Evolutionary conservation across 495 filamentous ascomycete species (phyloP).

Genomic region (Penicillium desertorum): DNA sequence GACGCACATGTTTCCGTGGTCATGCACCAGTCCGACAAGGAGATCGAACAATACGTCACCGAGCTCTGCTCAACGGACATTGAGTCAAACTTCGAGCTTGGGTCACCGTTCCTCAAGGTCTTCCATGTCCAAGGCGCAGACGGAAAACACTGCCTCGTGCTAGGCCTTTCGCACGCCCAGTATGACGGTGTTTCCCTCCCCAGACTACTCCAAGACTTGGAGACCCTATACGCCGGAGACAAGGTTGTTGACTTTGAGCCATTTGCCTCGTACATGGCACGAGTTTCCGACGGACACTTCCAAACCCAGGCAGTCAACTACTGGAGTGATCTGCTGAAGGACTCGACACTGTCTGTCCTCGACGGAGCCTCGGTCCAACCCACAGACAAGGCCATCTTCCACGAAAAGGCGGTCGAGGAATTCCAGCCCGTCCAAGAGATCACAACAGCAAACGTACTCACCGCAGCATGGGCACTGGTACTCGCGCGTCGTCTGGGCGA

Average conservation of each 20-base stretch:
- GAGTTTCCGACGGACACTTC: slow-evolving; percentile 13
- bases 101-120: slow-evolving; percentile 56
- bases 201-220: slow-evolving; percentile 50
- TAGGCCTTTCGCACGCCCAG: slow-evolving; percentile 65
- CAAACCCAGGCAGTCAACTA: slow-evolving; percentile 30
- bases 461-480: slow-evolving; percentile 61
- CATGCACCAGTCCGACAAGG: slow-evolving; percentile 28
- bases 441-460: slow-evolving; percentile 58
- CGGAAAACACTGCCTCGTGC: slow-evolving; percentile 47
- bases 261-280: slow-evolving; percentile 53
- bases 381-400: slow-evolving; percentile 39
- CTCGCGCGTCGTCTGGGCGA: slow-evolving; percentile 51
- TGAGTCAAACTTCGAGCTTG: slow-evolving; percentile 48
- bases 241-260: slow-evolving; percentile 36
- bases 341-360: slow-evolving; percentile 51
- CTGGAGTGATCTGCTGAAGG: slow-evolving; percentile 56
- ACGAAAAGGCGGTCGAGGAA: slow-evolving; percentile 41
- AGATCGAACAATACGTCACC: slow-evolving; percentile 43
- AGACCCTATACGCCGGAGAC: slow-evolving; percentile 42
- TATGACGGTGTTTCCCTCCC: slow-evolving; percentile 69
- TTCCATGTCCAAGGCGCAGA: slow-evolving; percentile 44
- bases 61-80: slow-evolving; percentile 41
- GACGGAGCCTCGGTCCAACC: slow-evolving; percentile 32
- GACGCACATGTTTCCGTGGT: slow-evolving; percentile 36
- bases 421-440: slow-evolving; percentile 45